phyloP scores from a whole-genome alignment of 257 asterid genomes.

The Apocynum venetum region DNA sequence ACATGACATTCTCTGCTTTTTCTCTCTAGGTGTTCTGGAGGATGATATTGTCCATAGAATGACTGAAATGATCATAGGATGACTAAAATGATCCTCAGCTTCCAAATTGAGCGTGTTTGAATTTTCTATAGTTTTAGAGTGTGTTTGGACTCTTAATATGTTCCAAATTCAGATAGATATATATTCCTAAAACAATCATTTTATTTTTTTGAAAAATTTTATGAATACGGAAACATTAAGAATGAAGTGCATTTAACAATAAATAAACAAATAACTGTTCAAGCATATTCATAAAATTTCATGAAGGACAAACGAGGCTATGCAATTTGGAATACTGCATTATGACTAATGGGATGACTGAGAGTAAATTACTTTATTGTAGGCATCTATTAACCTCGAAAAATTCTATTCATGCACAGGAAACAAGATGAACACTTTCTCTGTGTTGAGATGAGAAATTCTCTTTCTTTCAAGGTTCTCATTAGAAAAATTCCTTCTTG shows the following conservation, averaged over 20 bases:
- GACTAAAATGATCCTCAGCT: not conserved
- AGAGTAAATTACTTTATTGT: not conserved
- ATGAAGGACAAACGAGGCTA: not conserved
- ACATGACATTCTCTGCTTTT: not conserved
- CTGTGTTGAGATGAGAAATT: not conserved
- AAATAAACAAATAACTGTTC: not conserved
- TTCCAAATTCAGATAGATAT: not conserved
- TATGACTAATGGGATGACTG: not conserved
- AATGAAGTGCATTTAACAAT: not conserved
- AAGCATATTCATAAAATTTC: not conserved
- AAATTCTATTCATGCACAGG: not conserved
- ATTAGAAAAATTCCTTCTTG: slow-evolving; percentile 1
- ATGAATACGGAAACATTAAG: not conserved
- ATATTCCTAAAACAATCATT: not conserved
- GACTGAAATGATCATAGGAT: not conserved
- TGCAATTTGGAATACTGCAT: not conserved
- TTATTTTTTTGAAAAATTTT: not conserved
- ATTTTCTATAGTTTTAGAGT: not conserved
- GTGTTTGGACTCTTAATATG: not conserved
- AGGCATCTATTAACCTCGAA: not conserved
- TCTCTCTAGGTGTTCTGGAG: not conserved
- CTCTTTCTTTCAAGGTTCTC: not conserved
- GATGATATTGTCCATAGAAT: not conserved
- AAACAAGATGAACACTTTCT: slow-evolving; percentile 4
- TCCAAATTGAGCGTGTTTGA: not conserved